Evolutionary conservation across 176 grass and related monocot genomes (phyloP).

Genomic region (Carex kokanica): DNA sequence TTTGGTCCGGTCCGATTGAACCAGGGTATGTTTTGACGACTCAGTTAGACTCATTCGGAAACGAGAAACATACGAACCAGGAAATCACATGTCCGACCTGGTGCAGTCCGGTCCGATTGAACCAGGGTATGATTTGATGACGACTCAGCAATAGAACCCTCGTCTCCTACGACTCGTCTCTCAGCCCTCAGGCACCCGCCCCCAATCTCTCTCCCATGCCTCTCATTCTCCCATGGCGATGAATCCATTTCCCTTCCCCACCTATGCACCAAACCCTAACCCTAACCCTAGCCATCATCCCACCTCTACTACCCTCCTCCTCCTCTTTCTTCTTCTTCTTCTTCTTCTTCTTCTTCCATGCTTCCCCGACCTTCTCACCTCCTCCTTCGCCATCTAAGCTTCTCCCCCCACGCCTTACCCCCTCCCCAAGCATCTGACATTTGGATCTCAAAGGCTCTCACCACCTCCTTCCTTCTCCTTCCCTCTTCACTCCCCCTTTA

Average conservation of each 20-base stretch:
- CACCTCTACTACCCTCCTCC: neutral
- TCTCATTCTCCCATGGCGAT: slow-evolving; percentile 6
- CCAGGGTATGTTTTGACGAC: neutral
- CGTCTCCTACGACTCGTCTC: neutral
- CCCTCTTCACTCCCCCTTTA: neutral
- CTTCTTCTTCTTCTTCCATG: neutral
- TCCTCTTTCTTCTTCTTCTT: neutral
- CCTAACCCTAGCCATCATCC: neutral
- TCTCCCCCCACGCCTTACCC: neutral
- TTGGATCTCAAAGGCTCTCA: slow-evolving; percentile 79
- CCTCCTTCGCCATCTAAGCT: slow-evolving; percentile 24
- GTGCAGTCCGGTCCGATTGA: neutral
- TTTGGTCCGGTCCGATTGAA: neutral
- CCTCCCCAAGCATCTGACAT: slow-evolving; percentile 32
- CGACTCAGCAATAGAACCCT: neutral
- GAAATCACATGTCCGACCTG: no score
- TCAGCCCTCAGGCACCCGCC: neutral
- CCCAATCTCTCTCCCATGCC: neutral
- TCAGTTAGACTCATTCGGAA: no score
- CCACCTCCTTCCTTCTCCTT: slow-evolving; percentile 18
- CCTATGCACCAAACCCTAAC: neutral
- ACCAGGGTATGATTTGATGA: neutral
- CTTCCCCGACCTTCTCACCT: slow-evolving; percentile 27
- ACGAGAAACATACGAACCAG: neutral
- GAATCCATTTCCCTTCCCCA: neutral